phyloP scores from a whole-genome alignment of 1,284 basidiomycete species.

The Apiotrichum laibachii region DNA sequence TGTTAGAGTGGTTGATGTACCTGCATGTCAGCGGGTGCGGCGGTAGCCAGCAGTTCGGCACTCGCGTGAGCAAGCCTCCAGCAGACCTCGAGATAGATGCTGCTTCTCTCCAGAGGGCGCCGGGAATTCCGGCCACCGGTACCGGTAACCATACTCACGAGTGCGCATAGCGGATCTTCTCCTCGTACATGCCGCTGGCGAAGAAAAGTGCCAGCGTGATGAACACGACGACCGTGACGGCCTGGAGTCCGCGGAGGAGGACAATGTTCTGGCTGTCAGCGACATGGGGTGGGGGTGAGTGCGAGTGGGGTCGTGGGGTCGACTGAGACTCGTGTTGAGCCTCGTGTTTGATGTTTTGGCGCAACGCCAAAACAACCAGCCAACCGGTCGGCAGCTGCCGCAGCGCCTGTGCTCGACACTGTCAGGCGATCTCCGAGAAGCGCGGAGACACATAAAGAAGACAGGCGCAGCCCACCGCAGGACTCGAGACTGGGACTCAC shows the following conservation, averaged over 20 bases:
- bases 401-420: no score
- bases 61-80: constrained; percentile 1
- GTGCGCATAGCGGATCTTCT: constrained; percentile 95
- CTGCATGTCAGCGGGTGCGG: constrained; percentile 51
- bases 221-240: constrained; percentile 74
- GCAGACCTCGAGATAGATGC: no score
- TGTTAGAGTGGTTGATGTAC: constrained; percentile 95
- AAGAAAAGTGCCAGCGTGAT: constrained; percentile 94
- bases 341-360: no score
- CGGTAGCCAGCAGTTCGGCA: background rate
- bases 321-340: no score
- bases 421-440: background rate
- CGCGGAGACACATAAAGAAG: no score
- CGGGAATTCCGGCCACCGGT: no score
- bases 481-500: constrained; percentile 21
- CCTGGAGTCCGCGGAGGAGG: constrained; percentile 53
- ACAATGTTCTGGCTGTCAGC: constrained; percentile 25
- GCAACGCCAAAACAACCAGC: no score
- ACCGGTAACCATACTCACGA: constrained; percentile 59
- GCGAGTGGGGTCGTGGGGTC: background rate
- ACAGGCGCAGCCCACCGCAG: no score
- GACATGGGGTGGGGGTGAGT: background rate
- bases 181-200: constrained; percentile 91
- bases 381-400: no score
- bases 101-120: no score